These are phyloP conservation scores for Rhodotorula sp. DNA, from an alignment of 1,284 basidiomycete genomes.

Conservation along the genomic window DNA sequence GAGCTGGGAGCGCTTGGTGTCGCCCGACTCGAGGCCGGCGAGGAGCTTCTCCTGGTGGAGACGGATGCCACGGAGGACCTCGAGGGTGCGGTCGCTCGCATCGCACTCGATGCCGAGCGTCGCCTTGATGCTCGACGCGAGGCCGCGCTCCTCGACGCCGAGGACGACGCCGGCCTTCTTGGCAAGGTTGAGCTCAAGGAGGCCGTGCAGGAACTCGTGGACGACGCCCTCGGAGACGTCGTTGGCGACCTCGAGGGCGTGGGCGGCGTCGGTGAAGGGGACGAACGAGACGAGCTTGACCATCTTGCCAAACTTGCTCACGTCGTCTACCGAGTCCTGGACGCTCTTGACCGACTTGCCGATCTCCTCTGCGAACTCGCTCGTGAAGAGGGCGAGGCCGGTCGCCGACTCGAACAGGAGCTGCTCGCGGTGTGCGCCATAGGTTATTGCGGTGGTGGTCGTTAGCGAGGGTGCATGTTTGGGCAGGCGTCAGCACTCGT, in stretches of 20 bases:
- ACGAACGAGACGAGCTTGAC: conserved; percentile 87
- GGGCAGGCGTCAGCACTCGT: background rate
- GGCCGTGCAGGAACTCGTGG: conserved; percentile 80
- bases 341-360: conserved; percentile 78
- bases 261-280: conserved; percentile 78
- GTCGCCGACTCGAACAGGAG: conserved; percentile 93
- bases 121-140: conserved; percentile 80
- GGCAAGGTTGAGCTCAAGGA: conserved; percentile 86
- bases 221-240: conserved; percentile 94
- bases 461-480: background rate
- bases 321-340: conserved; percentile 69
- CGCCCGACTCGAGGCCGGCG: conserved; percentile 79
- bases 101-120: conserved; percentile 79
- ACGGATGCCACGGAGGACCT: conserved; percentile 91
- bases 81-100: conserved; percentile 80
- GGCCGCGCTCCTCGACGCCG: conserved; percentile 76
- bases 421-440: conserved; percentile 56
- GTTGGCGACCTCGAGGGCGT: conserved; percentile 95
- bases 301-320: conserved; percentile 93
- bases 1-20: conserved; percentile 90
- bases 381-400: conserved; percentile 92
- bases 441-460: background rate
- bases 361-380: conserved; percentile 85
- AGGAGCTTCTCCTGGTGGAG: conserved; percentile 90
- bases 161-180: conserved; percentile 80